phyloP scores from a whole-genome alignment of 1,139 yeast genomes.

The Pichia sp. region DNA sequence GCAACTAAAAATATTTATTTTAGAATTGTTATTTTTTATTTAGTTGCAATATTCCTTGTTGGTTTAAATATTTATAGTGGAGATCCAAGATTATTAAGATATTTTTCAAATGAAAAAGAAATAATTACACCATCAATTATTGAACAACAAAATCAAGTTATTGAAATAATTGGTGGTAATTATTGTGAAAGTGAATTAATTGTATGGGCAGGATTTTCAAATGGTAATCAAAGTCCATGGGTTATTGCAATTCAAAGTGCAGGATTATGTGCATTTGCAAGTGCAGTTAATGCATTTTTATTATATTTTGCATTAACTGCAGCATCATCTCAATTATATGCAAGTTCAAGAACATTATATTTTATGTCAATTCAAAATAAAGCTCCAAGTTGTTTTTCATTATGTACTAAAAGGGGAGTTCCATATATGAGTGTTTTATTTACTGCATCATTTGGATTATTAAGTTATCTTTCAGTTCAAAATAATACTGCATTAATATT shows the following conservation, averaged over 20 bases:
- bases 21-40: constrained; percentile 62
- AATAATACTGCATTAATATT: constrained; percentile 59
- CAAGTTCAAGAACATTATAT: constrained; percentile 71
- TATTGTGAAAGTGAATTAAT: constrained; percentile 31
- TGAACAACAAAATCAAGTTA: constrained; percentile 19
- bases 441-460: constrained; percentile 53
- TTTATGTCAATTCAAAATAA: constrained; percentile 67
- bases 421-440: constrained; percentile 66
- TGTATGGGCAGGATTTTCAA: constrained; percentile 44
- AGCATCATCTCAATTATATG: constrained; percentile 71
- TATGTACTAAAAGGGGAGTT: constrained; percentile 60
- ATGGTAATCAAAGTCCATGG: constrained; percentile 73
- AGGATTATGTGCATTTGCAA: constrained; percentile 55
- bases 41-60: constrained; percentile 64
- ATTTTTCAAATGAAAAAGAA: constrained; percentile 26
- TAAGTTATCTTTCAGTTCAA: constrained; percentile 55
- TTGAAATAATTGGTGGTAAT: constrained; percentile 28
- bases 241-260: constrained; percentile 69
- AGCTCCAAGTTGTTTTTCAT: constrained; percentile 55
- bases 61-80: constrained; percentile 71
- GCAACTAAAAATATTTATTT: constrained; percentile 73
- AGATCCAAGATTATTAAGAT: constrained; percentile 61
- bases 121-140: neutral
- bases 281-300: constrained; percentile 59
- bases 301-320: constrained; percentile 73